These are phyloP conservation scores for Aspergillus quadrilineatus DNA, from an alignment of 2,329 filamentous ascomycete species.

Conservation along the genomic window DNA sequence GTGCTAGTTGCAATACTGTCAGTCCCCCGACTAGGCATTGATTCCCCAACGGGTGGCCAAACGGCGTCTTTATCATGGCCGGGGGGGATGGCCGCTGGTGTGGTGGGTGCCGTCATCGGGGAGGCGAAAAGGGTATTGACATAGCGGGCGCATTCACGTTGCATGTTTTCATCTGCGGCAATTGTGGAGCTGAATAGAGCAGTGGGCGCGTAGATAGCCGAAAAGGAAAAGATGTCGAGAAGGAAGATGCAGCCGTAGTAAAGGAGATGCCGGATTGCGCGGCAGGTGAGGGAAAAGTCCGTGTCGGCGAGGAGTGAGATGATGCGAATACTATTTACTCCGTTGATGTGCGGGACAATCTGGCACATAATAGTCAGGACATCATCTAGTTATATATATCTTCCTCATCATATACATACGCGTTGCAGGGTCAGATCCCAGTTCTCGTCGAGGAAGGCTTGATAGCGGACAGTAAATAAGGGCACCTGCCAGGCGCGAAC, in stretches of 20 bases:
- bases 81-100: constrained; percentile 17
- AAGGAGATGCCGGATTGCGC: constrained; percentile 82
- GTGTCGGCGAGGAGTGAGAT: constrained; percentile 85
- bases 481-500: constrained; percentile 91
- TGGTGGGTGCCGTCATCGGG: constrained; percentile 22
- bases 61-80: constrained; percentile 37
- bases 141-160: constrained; percentile 85
- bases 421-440: constrained; percentile 56
- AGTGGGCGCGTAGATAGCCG: constrained; percentile 83
- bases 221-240: constrained; percentile 93
- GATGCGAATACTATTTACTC: constrained; percentile 81
- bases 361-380: constrained; percentile 30
- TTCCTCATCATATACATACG: constrained; percentile 26
- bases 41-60: constrained; percentile 44
- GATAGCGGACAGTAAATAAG: constrained; percentile 62
- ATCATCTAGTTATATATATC: background rate
- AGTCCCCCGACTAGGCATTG: constrained; percentile 16
- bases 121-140: constrained; percentile 59
- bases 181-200: constrained; percentile 73
- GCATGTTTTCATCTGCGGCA: constrained; percentile 70
- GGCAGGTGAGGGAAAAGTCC: constrained; percentile 79
- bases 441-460: constrained; percentile 54
- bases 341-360: constrained; percentile 84
- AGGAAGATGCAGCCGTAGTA: constrained; percentile 91
- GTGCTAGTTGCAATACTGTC: constrained; percentile 16